Evolutionary conservation across 2,329 filamentous ascomycete species (phyloP).

Genomic region (Leptographium radiaticola): DNA sequence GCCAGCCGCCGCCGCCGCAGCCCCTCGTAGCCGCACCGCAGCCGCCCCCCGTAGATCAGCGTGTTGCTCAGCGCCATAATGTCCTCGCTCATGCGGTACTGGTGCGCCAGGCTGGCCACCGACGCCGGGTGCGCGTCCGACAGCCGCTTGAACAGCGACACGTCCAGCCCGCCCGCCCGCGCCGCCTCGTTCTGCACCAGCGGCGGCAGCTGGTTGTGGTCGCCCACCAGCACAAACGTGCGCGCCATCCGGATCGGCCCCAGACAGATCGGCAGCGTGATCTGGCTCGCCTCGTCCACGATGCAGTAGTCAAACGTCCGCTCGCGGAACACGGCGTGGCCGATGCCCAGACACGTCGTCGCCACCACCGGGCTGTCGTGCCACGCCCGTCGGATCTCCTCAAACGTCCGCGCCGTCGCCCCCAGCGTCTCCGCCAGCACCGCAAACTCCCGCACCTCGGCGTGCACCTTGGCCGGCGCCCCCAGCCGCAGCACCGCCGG

Average conservation of each 20-base stretch:
- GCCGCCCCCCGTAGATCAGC: conserved; percentile 79
- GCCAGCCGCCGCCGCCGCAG: conserved; percentile 57
- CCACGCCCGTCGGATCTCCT: conserved; percentile 74
- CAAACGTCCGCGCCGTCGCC: conserved; percentile 60
- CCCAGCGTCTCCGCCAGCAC: conserved; percentile 71
- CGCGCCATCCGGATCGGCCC: conserved; percentile 87
- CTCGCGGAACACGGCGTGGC: conserved; percentile 76
- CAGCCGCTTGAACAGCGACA: conserved; percentile 86
- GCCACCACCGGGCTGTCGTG: conserved; percentile 81
- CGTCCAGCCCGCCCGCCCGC: conserved; percentile 71
- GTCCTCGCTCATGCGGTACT: conserved; percentile 97
- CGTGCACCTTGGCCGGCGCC: conserved; percentile 71
- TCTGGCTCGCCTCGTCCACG: conserved; percentile 94
- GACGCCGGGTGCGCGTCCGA: conserved; percentile 79
- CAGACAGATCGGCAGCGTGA: conserved; percentile 86
- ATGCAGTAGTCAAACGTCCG: conserved; percentile 96
- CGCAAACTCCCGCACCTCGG: conserved; percentile 75
- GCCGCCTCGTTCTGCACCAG: conserved; percentile 89
- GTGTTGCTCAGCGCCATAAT: conserved; percentile 90
- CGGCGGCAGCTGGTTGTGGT: conserved; percentile 91
- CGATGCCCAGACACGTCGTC: conserved; percentile 87
- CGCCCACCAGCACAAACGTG: conserved; percentile 89
- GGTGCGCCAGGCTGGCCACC: conserved; percentile 84
- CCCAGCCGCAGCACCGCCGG: conserved; percentile 77
- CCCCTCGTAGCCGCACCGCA: conserved; percentile 75